Percentiles rank a stretch among this genome's conserved stretches.
phyloP scores from a whole-genome alignment of 2,329 filamentous ascomycete species.

The Trichoderma endophyticum region DNA sequence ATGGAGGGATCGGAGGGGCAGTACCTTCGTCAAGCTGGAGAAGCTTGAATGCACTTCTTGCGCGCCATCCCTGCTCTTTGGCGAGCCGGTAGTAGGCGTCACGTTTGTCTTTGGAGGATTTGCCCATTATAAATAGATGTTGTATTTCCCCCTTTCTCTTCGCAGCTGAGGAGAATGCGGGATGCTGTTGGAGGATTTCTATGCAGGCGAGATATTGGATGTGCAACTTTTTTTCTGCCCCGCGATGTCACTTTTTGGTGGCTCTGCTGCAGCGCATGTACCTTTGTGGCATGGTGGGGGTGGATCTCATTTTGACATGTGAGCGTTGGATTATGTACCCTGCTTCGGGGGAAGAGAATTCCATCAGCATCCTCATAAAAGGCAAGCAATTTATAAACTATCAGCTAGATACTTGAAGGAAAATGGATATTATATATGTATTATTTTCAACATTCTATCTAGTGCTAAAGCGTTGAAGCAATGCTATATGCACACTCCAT shows the following conservation, averaged over 20 bases:
- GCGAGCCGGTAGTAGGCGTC: constrained; percentile 97
- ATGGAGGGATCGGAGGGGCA: background rate
- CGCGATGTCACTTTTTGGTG: constrained; percentile 16
- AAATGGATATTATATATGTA: background rate
- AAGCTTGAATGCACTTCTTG: constrained; percentile 93
- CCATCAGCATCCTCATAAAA: background rate
- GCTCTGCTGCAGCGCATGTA: background rate
- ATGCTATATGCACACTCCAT: background rate
- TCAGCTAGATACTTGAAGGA: background rate
- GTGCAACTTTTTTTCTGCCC: constrained; percentile 14
- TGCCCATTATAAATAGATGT: constrained; percentile 64
- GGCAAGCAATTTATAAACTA: no score
- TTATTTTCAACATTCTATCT: background rate
- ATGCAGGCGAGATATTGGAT: background rate
- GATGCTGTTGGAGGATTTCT: background rate
- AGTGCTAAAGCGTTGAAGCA: no score
- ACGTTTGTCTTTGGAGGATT: constrained; percentile 97
- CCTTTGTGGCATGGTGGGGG: constrained; percentile 3
- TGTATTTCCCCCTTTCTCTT: background rate
- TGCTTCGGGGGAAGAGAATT: background rate
- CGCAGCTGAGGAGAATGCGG: background rate
- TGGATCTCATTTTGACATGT: background rate
- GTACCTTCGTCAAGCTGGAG: constrained; percentile 83
- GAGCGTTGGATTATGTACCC: background rate
- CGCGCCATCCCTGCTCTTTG: constrained; percentile 98